Percentiles rank a stretch among this genome's conserved stretches.
phyloP scores from a whole-genome alignment of 495 filamentous ascomycete genomes.

The Hyphodiscus hymeniophilus region DNA sequence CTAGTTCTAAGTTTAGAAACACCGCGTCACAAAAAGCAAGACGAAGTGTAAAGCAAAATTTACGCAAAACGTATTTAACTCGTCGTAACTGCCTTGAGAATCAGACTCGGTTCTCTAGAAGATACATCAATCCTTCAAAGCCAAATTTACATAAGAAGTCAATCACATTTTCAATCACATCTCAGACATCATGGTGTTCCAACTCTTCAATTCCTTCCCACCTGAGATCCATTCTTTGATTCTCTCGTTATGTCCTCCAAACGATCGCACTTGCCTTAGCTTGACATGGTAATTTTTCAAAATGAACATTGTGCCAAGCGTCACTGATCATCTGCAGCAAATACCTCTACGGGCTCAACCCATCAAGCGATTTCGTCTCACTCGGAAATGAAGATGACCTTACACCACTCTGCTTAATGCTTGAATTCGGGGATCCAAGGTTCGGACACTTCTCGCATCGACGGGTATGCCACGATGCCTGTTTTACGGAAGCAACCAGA shows the following conservation, averaged over 20 bases:
- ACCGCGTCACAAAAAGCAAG: not conserved
- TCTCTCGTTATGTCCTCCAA: constrained; percentile 10
- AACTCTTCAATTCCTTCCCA: constrained; percentile 16
- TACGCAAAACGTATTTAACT: constrained; percentile 2
- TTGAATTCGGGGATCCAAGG: not conserved
- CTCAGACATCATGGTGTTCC: constrained; percentile 4
- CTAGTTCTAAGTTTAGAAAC: constrained; percentile 8
- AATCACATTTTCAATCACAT: not conserved
- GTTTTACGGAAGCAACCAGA: not conserved
- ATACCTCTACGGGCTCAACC: constrained; percentile 14
- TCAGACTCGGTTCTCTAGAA: not conserved
- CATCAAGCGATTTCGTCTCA: not conserved
- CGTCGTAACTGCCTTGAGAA: not conserved
- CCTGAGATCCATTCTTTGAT: constrained; percentile 18
- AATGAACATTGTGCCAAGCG: too few species aligned
- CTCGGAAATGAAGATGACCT: constrained; percentile 4
- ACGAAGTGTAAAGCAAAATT: not conserved
- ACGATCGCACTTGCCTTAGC: constrained; percentile 19
- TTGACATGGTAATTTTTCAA: constrained; percentile 16
- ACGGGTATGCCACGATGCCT: constrained; percentile 10
- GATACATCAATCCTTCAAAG: too few species aligned
- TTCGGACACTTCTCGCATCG: not conserved
- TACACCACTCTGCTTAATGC: constrained; percentile 2
- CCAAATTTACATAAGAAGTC: too few species aligned
- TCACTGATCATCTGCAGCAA: too few species aligned